Evolutionary conservation across 2,329 filamentous ascomycete species (phyloP), one percentile per base, ranked within the genome.

Genomic region (Exophiala xenobiotica): DNA sequence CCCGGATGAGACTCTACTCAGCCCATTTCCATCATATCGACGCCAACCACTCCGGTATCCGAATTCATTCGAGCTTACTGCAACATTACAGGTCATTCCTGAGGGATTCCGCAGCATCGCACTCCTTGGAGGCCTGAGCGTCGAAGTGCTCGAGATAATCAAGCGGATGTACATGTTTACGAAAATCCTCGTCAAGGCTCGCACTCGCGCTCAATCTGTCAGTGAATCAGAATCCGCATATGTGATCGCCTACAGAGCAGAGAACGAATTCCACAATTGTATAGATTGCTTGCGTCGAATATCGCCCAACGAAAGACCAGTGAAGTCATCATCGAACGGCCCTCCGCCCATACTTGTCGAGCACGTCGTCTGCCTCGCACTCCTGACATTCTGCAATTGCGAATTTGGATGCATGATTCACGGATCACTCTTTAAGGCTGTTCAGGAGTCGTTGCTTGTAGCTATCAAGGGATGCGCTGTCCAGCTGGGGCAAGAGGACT

Each of bases 261-360:
- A 49, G 27, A 38, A 49, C 29, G 47, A 49, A 22, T 49, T 49
- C 18, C 47, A 49, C 18, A 31, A 38, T 12, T 49, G 47, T 24
- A 37, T 49, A 14, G 47, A 49, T 26, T 49, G 47, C 19, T 24
- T 49, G 16, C 47, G 47, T 12, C 35, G 47, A 12, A 49, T 49
- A 26, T 16, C 38, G 7, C 26, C 26, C 11, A n/a, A 3, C 6
- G 12, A 24, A 3, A 37, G 3, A 22, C 11, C 24, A 23, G 20
- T 6, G 12, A 23, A 11, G 8, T 14, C 27, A 3, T 12, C 35
- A 35, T 35, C 18, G 31, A 11, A 12, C 5, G 6, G 18, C 8
- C 11, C 31, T 12, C n/a, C n/a, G 31, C 6, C n/a, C n/a, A 6
- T 35, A 6, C 3, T 35, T 8, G 44, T 49, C 38, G 47, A 49